A percentile compares a stretch with the other conserved stretches of the same genome.
Evolutionary conservation across 768 basidiomycete genomes (phyloP).

Genomic region (Pleurotus pulmonarius): DNA sequence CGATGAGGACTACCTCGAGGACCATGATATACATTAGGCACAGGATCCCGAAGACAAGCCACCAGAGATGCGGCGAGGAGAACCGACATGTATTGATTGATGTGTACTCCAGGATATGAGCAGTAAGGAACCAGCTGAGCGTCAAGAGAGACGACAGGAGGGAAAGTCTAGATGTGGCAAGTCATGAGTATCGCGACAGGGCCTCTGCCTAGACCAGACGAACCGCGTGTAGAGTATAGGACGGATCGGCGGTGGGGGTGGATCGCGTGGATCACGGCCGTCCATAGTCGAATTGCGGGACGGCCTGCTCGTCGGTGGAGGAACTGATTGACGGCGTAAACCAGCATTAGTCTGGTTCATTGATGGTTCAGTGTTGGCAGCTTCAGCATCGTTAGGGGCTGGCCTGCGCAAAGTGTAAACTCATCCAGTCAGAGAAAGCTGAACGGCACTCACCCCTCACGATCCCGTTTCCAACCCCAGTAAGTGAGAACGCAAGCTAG

Average conservation of each 20-base stretch:
- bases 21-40: conserved; percentile 77
- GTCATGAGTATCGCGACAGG: conserved; percentile 14
- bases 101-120: conserved; percentile 77
- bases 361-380: conserved; percentile 6
- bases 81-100: conserved; percentile 70
- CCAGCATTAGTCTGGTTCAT: conserved; percentile 5
- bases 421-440: conserved; percentile 14
- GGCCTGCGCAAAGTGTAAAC: background rate
- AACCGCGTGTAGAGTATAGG: conserved; percentile 36
- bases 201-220: conserved; percentile 19
- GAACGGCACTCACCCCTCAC: conserved; percentile 18
- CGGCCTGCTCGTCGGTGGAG: background rate
- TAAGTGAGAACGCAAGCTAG: conserved; percentile 40
- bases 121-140: conserved; percentile 79
- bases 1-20: conserved; percentile 67
- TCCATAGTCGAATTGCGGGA: background rate
- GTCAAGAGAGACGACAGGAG: conserved; percentile 66
- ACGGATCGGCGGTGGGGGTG: conserved; percentile 11
- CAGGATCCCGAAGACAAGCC: conserved; percentile 78
- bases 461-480: conserved; percentile 45
- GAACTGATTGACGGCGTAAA: background rate
- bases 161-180: conserved; percentile 40
- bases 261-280: background rate
- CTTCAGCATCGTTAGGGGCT: background rate
- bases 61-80: conserved; percentile 81